A percentile compares a stretch with the other conserved stretches of the same genome.
Evolutionary conservation across 495 filamentous ascomycete genomes (phyloP).

Genomic region (Aspergillus indologenus): DNA sequence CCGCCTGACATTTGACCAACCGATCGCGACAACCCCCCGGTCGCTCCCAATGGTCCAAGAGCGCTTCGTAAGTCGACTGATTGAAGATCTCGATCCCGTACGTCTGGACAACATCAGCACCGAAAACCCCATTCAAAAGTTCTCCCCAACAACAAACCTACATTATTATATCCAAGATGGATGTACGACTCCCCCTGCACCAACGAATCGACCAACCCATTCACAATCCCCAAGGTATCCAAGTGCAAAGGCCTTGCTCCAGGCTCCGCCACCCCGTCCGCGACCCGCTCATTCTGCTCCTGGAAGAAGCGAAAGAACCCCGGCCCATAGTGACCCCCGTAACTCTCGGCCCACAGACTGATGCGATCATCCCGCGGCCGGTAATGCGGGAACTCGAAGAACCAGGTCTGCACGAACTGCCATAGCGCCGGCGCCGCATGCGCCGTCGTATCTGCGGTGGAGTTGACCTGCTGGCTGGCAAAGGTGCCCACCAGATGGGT

Average conservation of each 20-base stretch:
- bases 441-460: conserved; percentile 43
- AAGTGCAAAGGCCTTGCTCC: conserved; percentile 25
- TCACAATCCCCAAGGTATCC: conserved; percentile 43
- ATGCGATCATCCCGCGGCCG: conserved; percentile 43
- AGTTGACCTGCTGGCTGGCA: conserved; percentile 34
- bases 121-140: no score
- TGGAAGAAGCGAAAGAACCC: conserved; percentile 56
- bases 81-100: conserved; percentile 61
- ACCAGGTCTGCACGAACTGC: conserved; percentile 48
- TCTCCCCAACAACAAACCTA: no score
- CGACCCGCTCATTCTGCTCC: conserved; percentile 51
- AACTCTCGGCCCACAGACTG: conserved; percentile 42
- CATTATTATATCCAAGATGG: conserved; percentile 58
- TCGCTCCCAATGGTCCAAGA: conserved; percentile 35
- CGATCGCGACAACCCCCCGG: conserved; percentile 54
- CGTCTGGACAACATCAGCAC: conserved; percentile 27
- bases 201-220: conserved; percentile 65
- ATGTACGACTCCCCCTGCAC: conserved; percentile 61
- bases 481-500: conserved; percentile 52
- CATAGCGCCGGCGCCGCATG: conserved; percentile 45
- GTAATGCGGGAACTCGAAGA: conserved; percentile 44
- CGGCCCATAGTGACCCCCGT: conserved; percentile 59
- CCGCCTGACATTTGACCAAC: conserved; percentile 39
- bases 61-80: conserved; percentile 36
- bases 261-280: conserved; percentile 24